A percentile compares a stretch with the other conserved stretches of the same genome.
Evolutionary conservation across 352 stramenopile species (phyloP).

Genomic region (Phytopythium delawarense): DNA sequence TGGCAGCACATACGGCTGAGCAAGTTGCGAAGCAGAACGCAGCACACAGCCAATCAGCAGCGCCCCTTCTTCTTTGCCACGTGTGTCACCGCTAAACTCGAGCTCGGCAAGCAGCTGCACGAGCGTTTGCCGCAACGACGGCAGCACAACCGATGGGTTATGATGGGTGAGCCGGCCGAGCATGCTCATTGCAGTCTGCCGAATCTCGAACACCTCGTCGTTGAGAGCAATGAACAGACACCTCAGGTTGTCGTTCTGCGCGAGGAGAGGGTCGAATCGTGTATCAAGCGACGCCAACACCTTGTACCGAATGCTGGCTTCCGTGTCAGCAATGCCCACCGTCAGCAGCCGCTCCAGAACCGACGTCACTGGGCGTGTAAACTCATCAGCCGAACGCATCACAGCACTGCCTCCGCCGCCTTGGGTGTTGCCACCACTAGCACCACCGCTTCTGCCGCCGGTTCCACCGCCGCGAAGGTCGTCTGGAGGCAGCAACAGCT

Average conservation of each 20-base stretch:
- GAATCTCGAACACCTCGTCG: constrained; percentile 85
- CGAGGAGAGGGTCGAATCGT: constrained; percentile 76
- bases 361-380: constrained; percentile 60
- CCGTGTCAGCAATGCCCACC: constrained; percentile 83
- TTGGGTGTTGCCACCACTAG: not conserved
- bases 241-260: constrained; percentile 78
- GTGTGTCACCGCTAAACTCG: constrained; percentile 80
- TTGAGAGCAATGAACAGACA: constrained; percentile 87
- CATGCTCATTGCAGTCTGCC: constrained; percentile 87
- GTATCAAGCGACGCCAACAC: constrained; percentile 78
- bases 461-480: constrained; percentile 38
- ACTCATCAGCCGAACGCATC: constrained; percentile 61
- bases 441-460: not conserved
- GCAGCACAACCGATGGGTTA: constrained; percentile 78
- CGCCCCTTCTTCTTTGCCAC: constrained; percentile 79
- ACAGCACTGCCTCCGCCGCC: constrained; percentile 25
- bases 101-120: constrained; percentile 85
- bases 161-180: constrained; percentile 80
- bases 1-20: constrained; percentile 81
- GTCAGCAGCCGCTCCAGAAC: constrained; percentile 79
- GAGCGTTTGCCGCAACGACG: constrained; percentile 79
- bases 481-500: constrained; percentile 65
- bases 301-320: constrained; percentile 78
- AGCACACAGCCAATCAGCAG: constrained; percentile 78
- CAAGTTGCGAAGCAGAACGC: constrained; percentile 68